Conservation (phyloP, 768 basidiomycete genomes). For the Rhizopogon roseolus region DNA sequence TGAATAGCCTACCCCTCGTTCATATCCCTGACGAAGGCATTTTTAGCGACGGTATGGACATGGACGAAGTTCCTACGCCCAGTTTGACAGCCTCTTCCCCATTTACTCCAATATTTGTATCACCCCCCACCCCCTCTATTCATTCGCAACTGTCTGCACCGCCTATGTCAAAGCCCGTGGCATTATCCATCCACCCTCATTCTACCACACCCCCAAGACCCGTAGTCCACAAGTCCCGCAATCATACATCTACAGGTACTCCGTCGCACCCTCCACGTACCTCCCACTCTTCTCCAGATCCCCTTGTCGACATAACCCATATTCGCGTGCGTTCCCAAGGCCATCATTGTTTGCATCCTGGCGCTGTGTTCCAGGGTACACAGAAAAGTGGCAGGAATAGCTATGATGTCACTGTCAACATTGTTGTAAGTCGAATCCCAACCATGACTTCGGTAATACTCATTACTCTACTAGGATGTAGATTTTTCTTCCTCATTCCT, state of each 20-base stretch:
- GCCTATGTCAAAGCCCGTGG: conserved; percentile 5
- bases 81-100: neutral
- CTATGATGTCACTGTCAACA: conserved; percentile 91
- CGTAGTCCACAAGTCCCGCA: neutral
- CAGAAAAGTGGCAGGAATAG: conserved; percentile 93
- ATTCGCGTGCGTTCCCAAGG: conserved; percentile 67
- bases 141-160: neutral
- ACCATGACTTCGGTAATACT: neutral
- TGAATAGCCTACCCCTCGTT: conserved; percentile 11
- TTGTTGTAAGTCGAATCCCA: conserved; percentile 61
- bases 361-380: conserved; percentile 83
- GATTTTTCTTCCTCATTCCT: conserved; percentile 82
- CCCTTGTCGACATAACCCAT: conserved; percentile 71
- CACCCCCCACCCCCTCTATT: neutral
- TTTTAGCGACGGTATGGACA: conserved; percentile 33
- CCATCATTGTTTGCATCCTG: conserved; percentile 82
- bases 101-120: neutral
- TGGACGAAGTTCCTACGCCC: conserved; percentile 16
- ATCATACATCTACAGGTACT: neutral
- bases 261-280: conserved; percentile 1
- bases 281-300: conserved; percentile 38
- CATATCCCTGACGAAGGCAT: conserved; percentile 17
- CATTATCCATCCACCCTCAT: conserved; percentile 11
- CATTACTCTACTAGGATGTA: conserved; percentile 60
- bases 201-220: conserved; percentile 5